Evolutionary conservation across 768 basidiomycete genomes (phyloP), one percentile per base, ranked within the genome.

Genomic region (Clitopilus passeckerianus): DNA sequence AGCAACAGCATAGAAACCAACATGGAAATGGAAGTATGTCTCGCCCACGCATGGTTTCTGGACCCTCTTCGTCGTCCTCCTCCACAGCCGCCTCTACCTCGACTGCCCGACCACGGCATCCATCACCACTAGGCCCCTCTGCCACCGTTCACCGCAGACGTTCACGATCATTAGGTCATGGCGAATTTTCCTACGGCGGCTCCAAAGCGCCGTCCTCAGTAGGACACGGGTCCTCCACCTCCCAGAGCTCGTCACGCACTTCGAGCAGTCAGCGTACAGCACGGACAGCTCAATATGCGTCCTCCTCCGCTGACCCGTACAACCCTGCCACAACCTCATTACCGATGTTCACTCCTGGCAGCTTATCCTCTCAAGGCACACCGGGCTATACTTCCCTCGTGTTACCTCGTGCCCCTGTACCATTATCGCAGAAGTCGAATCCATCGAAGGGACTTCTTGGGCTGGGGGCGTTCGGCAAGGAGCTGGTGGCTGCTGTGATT

Each of bases 361-460:
- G 72, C 20, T 67, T 77, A 2, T 79, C 81, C 6, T 83, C 82
- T 16, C 75, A 77, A n/a, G 86, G 83, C 1, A 86, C 83, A 1
- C 83, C 77, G 56, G 85, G 84, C 16, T 85, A 80, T 61, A 80
- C 82, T 6, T 75, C 77, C 20, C 79, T 86, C 22, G 72, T 80
- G 7, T 77, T 86, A 8, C 84, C 84, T 24, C 79, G 78, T 27
- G 80, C 80, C 2, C 80, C 80, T 2, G 69, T 74, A 0, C 72
- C 75, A 0, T 62, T 71, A 0, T 71, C 72, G 14, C 64, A 62
- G 22, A 67, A 65, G 22, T 67, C 63, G 1, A 55, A 60, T 57
- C 66, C 52, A 44, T 63, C 58, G 7, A 61, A 54, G 61, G 64
- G 59, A 46, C 62, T 59, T 56, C 63, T 43, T 5, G 37, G 37